Evolutionary conservation across 1,284 basidiomycete genomes (phyloP), one percentile per base, ranked within the genome.

Genomic region (Puccinia hordei): DNA sequence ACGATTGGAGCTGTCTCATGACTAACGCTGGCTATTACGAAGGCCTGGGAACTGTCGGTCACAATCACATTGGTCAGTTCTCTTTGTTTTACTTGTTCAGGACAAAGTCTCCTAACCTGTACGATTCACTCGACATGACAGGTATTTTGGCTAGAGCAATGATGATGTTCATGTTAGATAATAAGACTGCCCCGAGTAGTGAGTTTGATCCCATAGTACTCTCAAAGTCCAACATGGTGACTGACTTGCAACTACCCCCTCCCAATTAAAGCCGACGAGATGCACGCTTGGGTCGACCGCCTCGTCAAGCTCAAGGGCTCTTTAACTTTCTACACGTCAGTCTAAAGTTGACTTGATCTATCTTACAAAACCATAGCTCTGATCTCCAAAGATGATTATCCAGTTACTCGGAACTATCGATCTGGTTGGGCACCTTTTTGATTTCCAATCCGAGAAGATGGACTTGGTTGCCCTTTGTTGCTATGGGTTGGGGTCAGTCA

Each of bases 101-200:
- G n/a, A n/a, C n/a, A n/a, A n/a, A n/a, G n/a, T n/a, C n/a, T n/a
- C n/a, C n/a, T n/a, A n/a, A n/a, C n/a, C n/a, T n/a, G n/a, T n/a
- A n/a, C n/a, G n/a, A n/a, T n/a, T n/a, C n/a, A n/a, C n/a, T n/a
- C n/a, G n/a, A n/a, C n/a, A n/a, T n/a, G n/a, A n/a, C 22, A 80
- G 78, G 78, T 8, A 73, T 73, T 38, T 80, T 61, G 27, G 53
- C 78, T n/a, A 72, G 78, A 38, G 35, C 73, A 19, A 41, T 80
- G 69, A 73, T 80, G 46, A 80, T 73, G 69, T 80, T 80, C 41
- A 38, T 80, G 46, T 44, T 73, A n/a, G 68, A 80, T 53, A 30
- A 35, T 6, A 22, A 30, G 35, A 73, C 78, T 44, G 68, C 69
- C 17, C 78, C 78, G 19, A 73, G n/a, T 33, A 17, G 69, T 80